phyloP scores from a whole-genome alignment of 306 rosid genomes.

The Abrus pulchellus region DNA sequence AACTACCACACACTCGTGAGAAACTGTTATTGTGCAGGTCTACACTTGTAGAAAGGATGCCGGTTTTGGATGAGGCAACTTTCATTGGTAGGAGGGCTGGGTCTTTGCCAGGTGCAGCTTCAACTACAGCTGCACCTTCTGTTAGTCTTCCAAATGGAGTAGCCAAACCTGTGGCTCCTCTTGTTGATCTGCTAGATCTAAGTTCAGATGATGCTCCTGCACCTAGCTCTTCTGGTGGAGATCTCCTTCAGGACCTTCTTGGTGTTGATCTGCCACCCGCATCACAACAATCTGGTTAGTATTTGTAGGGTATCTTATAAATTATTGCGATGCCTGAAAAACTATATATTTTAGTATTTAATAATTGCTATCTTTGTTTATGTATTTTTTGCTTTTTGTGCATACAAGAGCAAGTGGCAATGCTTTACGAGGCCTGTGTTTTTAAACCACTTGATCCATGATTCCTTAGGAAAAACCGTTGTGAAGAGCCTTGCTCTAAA shows the following conservation, averaged over 20 bases:
- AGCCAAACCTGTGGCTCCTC: conserved; percentile 78
- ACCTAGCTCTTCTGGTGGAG: conserved; percentile 82
- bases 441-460: conserved; percentile 19
- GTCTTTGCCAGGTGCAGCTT: conserved; percentile 65
- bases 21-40: conserved; percentile 65
- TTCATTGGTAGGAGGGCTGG: conserved; percentile 82
- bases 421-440: conserved; percentile 21
- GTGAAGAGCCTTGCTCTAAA: conserved; percentile 19
- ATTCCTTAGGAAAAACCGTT: neutral
- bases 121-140: conserved; percentile 66
- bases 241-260: conserved; percentile 94
- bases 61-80: conserved; percentile 90
- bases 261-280: conserved; percentile 76
- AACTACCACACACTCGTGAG: neutral
- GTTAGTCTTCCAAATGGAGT: conserved; percentile 85
- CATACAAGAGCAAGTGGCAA: conserved; percentile 20
- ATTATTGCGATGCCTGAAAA: conserved; percentile 16
- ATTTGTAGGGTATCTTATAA: conserved; percentile 24
- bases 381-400: neutral
- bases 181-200: conserved; percentile 90
- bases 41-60: conserved; percentile 93
- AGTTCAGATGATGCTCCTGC: conserved; percentile 81
- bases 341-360: neutral
- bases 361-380: conserved; percentile 38
- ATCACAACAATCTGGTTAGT: conserved; percentile 79